Evolutionary conservation across 768 basidiomycete species (phyloP).

Genomic region (Lyophyllum semitale): DNA sequence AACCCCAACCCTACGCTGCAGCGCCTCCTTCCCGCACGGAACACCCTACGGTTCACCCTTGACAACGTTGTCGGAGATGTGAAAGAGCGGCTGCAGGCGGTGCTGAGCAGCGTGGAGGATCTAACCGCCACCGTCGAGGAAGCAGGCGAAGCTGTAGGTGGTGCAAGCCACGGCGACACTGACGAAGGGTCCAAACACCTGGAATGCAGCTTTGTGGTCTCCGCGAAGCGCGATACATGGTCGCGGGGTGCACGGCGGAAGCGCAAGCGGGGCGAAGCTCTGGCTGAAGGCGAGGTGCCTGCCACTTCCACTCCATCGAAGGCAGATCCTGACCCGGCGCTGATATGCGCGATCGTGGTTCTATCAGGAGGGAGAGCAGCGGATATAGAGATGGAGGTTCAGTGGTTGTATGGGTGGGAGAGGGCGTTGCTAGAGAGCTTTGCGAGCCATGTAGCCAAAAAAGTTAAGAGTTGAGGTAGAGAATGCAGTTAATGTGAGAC

Average conservation of each 20-base stretch:
- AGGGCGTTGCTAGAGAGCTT: constrained; percentile 66
- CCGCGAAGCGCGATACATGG: constrained; percentile 56
- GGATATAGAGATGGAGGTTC: constrained; percentile 39
- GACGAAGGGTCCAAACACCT: background rate
- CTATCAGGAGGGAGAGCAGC: constrained; percentile 3
- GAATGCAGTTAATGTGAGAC: background rate
- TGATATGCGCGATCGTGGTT: constrained; percentile 15
- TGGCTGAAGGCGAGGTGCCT: constrained; percentile 2
- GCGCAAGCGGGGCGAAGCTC: constrained; percentile 25
- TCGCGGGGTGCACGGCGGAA: constrained; percentile 65
- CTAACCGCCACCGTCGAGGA: background rate
- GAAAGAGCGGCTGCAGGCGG: constrained; percentile 25
- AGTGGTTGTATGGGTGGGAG: constrained; percentile 67
- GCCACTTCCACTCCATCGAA: background rate
- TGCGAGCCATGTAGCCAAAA: constrained; percentile 61
- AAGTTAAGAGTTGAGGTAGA: constrained; percentile 26
- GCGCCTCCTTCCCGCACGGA: constrained; percentile 57
- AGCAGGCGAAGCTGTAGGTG: background rate
- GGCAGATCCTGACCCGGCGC: constrained; percentile 3
- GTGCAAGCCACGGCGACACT: background rate
- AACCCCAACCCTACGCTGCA: constrained; percentile 46
- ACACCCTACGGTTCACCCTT: constrained; percentile 50
- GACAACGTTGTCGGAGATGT: constrained; percentile 23
- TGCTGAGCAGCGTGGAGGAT: constrained; percentile 6
- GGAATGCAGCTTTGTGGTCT: constrained; percentile 22